These are phyloP conservation scores for Suillus variegatus DNA, from an alignment of 768 basidiomycete genomes.

Conservation along the genomic window DNA sequence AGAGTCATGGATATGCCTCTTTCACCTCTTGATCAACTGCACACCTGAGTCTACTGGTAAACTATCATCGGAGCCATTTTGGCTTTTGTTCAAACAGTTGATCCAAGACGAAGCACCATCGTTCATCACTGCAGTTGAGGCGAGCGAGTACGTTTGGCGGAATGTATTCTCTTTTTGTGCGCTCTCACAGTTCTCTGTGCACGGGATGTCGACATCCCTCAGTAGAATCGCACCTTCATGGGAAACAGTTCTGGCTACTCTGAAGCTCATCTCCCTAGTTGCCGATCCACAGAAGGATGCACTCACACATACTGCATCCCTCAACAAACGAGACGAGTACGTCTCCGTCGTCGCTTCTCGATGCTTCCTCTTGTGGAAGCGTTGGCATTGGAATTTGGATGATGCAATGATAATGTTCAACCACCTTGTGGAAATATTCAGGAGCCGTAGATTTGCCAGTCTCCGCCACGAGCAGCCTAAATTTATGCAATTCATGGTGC, in stretches of 20 bases:
- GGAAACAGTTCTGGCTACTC: conserved; percentile 58
- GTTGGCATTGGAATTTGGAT: conserved; percentile 77
- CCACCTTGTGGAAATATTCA: conserved; percentile 71
- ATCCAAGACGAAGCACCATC: conserved; percentile 27
- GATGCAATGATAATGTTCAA: conserved; percentile 60
- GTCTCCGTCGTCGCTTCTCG: conserved; percentile 67
- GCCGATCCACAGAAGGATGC: conserved; percentile 47
- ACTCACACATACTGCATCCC: conserved; percentile 32
- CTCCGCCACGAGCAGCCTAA: conserved; percentile 60
- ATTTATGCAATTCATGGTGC: conserved; percentile 71
- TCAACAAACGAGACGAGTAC: conserved; percentile 69
- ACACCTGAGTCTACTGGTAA: conserved; percentile 15
- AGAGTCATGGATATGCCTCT: conserved; percentile 75
- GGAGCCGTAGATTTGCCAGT: conserved; percentile 73
- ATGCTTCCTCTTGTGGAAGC: conserved; percentile 68
- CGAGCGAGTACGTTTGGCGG: conserved; percentile 74
- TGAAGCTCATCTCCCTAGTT: conserved; percentile 61
- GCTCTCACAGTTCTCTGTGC: conserved; percentile 74
- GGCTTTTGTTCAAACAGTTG: conserved; percentile 42
- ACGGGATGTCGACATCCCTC: conserved; percentile 44
- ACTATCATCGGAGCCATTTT: conserved; percentile 39
- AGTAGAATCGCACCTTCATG: conserved; percentile 58
- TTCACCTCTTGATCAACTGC: conserved; percentile 50
- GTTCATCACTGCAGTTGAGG: conserved; percentile 38
- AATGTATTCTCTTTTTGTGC: conserved; percentile 68